phyloP scores from a whole-genome alignment of 2,329 filamentous ascomycete genomes.

The Diaporthe amygdali region DNA sequence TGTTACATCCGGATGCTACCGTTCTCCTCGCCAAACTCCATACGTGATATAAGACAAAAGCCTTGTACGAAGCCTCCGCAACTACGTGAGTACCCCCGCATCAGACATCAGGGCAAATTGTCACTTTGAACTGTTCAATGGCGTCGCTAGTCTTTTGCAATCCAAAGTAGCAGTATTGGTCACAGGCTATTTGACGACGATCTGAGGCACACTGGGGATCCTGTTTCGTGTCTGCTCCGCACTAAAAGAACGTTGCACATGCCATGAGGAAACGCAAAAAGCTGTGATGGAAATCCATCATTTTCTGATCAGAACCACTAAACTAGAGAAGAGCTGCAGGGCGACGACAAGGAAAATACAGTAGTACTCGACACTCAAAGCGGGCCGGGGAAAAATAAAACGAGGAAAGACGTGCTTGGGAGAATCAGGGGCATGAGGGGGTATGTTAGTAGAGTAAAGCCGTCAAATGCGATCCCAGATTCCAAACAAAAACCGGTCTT shows the following conservation, averaged over 20 bases:
- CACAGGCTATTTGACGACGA: background rate
- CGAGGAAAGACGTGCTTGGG: constrained; percentile 25
- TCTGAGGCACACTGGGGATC: background rate
- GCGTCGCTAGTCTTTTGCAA: background rate
- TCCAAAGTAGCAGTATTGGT: background rate
- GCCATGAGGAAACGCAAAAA: background rate
- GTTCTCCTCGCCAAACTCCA: background rate
- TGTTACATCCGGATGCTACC: too few relatives aligned
- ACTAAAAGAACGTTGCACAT: too few relatives aligned
- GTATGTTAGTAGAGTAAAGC: constrained; percentile 28
- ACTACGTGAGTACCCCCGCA: too few relatives aligned
- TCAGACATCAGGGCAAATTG: too few relatives aligned
- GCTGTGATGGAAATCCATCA: constrained; percentile 25
- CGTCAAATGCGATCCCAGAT: constrained; percentile 28
- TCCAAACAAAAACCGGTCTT: constrained; percentile 23
- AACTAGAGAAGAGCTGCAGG: constrained; percentile 26
- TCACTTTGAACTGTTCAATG: too few relatives aligned
- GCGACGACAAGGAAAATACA: constrained; percentile 27
- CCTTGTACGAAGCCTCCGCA: too few relatives aligned
- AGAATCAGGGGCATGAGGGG: constrained; percentile 24
- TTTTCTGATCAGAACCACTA: constrained; percentile 27
- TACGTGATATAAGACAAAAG: too few relatives aligned
- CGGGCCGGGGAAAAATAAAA: constrained; percentile 23
- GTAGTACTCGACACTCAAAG: constrained; percentile 26
- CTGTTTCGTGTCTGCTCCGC: background rate